Evolutionary conservation across 768 basidiomycete genomes (phyloP).

Genomic region (Galerina marginata): DNA sequence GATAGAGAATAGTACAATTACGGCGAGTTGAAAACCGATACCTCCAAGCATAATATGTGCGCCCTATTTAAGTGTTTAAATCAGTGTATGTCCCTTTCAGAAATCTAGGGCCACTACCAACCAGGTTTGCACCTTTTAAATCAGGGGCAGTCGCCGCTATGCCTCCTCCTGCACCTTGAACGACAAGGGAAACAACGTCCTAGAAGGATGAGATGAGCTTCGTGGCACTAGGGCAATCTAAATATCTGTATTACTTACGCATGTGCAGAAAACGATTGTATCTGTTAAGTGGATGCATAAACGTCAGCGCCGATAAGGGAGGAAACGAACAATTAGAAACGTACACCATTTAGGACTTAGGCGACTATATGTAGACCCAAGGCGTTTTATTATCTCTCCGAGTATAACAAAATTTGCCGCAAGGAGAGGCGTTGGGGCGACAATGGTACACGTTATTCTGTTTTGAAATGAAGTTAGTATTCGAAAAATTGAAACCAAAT

Average conservation of each 20-base stretch:
- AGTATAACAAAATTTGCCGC: constrained; percentile 64
- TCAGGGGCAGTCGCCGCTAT: constrained; percentile 44
- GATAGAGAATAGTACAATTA: constrained; percentile 46
- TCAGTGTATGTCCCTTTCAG: background rate
- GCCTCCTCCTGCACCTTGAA: constrained; percentile 65
- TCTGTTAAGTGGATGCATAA: constrained; percentile 26
- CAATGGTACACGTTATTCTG: constrained; percentile 49
- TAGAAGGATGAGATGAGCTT: background rate
- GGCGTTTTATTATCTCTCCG: constrained; percentile 44
- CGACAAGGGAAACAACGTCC: constrained; percentile 62
- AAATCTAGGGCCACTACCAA: background rate
- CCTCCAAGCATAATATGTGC: constrained; percentile 64
- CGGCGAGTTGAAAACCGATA: constrained; percentile 63
- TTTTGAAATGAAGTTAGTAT: background rate
- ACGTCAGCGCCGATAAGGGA: background rate
- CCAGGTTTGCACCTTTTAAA: constrained; percentile 14
- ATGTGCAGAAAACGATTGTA: constrained; percentile 41
- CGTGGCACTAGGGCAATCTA: background rate
- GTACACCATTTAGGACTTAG: constrained; percentile 46
- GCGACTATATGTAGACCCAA: constrained; percentile 57
- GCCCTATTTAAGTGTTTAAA: constrained; percentile 24
- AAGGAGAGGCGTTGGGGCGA: constrained; percentile 61
- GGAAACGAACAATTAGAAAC: constrained; percentile 16
- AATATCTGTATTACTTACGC: constrained; percentile 27
- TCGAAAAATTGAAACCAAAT: constrained; percentile 1